A percentile compares a stretch with the other conserved stretches of the same genome.
phyloP scores from a whole-genome alignment of 139 green algal genomes.

The Gonium pectorale region DNA sequence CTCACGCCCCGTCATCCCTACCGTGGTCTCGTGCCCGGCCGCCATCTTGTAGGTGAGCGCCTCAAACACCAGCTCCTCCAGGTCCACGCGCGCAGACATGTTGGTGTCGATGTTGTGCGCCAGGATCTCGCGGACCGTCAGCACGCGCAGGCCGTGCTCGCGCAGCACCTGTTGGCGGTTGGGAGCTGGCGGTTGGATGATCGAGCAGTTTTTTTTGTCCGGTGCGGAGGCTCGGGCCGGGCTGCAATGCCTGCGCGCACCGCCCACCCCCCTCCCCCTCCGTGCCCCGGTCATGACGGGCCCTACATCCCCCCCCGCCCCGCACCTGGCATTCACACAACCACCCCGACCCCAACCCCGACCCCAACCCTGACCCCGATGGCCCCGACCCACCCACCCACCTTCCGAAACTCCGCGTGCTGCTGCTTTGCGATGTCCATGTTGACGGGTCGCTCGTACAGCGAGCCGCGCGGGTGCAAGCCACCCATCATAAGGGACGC shows the following conservation, averaged over 20 bases:
- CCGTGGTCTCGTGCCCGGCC: slow-evolving; percentile 31
- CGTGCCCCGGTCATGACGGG: too few relatives aligned
- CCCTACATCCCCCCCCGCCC: too few relatives aligned
- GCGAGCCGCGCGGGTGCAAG: slow-evolving; percentile 89
- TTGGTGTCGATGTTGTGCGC: slow-evolving; percentile 78
- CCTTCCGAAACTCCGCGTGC: slow-evolving; percentile 85
- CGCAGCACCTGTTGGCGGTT: slow-evolving; percentile 79
- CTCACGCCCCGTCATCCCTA: not conserved
- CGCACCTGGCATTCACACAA: too few relatives aligned
- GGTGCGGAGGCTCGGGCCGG: too few relatives aligned
- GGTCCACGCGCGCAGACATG: slow-evolving; percentile 84
- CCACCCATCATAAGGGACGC: slow-evolving; percentile 94
- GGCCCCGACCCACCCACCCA: not conserved
- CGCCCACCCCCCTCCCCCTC: too few relatives aligned
- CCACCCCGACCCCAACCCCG: not conserved
- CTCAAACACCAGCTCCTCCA: slow-evolving; percentile 90
- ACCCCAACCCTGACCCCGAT: not conserved
- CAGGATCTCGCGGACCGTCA: slow-evolving; percentile 94
- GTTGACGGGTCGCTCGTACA: slow-evolving; percentile 96
- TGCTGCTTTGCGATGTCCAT: slow-evolving; percentile 85
- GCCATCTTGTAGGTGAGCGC: slow-evolving; percentile 77
- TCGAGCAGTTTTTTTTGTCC: too few relatives aligned
- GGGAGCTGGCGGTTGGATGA: too few relatives aligned
- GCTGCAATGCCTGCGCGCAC: too few relatives aligned
- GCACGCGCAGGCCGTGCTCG: slow-evolving; percentile 82